phyloP scores from a whole-genome alignment of 257 asterid species.

The Dorcoceras hygrometricum region DNA sequence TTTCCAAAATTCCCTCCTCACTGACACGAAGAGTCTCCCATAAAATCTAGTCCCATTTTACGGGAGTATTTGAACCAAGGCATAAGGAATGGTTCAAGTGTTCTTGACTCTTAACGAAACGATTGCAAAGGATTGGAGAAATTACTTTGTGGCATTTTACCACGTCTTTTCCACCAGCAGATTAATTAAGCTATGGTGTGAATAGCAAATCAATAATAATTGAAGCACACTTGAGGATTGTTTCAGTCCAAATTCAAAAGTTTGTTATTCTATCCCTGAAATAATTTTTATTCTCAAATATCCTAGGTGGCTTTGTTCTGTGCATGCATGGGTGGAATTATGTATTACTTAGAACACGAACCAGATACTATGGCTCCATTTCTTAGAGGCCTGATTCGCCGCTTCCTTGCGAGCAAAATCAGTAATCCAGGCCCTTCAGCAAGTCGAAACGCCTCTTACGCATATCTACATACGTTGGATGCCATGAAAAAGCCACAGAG shows the following conservation, averaged over 20 bases:
- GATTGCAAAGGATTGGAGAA: not conserved
- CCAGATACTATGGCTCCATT: slow-evolving; percentile 98
- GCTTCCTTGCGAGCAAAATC: slow-evolving; percentile 94
- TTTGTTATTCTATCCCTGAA: not conserved
- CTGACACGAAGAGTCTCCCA: not conserved
- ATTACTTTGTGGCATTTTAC: not conserved
- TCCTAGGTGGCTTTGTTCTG: slow-evolving; percentile 86
- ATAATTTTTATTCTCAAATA: slow-evolving; percentile 16
- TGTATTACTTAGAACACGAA: slow-evolving; percentile 96
- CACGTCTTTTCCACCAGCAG: not conserved
- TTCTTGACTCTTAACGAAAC: not conserved
- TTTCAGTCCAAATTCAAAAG: slow-evolving; percentile 8
- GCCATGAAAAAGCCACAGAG: slow-evolving; percentile 65
- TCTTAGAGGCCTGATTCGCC: slow-evolving; percentile 87
- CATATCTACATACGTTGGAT: slow-evolving; percentile 75
- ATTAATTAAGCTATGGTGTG: slow-evolving; percentile 4
- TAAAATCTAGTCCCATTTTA: not conserved
- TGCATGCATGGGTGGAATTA: slow-evolving; percentile 95
- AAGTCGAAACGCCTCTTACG: slow-evolving; percentile 62
- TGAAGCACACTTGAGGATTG: not conserved
- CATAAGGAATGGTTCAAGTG: not conserved
- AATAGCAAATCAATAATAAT: slow-evolving; percentile 1
- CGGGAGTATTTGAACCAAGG: not conserved
- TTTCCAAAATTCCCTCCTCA: not conserved
- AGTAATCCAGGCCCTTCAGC: slow-evolving; percentile 78